These are phyloP conservation scores for Candida neerlandica DNA, from an alignment of 1,139 yeast genomes.

Conservation along the genomic window DNA sequence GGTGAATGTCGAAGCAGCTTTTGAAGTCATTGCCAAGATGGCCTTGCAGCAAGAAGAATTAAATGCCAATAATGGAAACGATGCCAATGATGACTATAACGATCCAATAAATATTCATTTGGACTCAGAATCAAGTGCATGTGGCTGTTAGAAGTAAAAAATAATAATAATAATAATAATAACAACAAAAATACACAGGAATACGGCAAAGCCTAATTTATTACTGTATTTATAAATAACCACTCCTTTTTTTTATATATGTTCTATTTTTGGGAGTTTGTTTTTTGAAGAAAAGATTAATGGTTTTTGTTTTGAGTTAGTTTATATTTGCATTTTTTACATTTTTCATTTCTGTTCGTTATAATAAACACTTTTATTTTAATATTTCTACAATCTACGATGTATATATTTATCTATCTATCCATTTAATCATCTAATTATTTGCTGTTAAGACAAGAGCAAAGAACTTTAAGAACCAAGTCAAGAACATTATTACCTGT, in stretches of 20 bases:
- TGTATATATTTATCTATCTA: not conserved
- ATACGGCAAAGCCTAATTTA: not conserved
- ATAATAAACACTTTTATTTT: conserved; percentile 1
- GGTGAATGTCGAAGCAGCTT: conserved; percentile 91
- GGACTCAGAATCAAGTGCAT: conserved; percentile 75
- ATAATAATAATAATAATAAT: too few species aligned
- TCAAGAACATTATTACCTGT: conserved; percentile 31
- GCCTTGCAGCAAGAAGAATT: conserved; percentile 91
- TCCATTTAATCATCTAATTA: conserved; percentile 1
- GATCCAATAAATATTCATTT: conserved; percentile 95
- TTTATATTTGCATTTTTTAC: not conserved
- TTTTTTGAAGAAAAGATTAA: too few species aligned
- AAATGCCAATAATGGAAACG: conserved; percentile 83
- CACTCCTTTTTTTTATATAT: not conserved
- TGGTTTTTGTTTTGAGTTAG: too few species aligned
- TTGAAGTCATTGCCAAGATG: conserved; percentile 93
- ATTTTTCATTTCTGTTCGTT: not conserved
- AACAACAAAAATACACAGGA: too few species aligned
- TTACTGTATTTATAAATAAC: not conserved
- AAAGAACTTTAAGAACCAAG: conserved; percentile 33
- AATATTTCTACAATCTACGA: conserved; percentile 1
- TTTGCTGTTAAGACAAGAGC: conserved; percentile 31
- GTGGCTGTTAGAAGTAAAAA: conserved; percentile 61
- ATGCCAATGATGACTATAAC: conserved; percentile 73
- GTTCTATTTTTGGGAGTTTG: not conserved